Base-by-base conservation (phyloP, 805 yeast species). In the Wickerhamomyces tratensis region DNA sequence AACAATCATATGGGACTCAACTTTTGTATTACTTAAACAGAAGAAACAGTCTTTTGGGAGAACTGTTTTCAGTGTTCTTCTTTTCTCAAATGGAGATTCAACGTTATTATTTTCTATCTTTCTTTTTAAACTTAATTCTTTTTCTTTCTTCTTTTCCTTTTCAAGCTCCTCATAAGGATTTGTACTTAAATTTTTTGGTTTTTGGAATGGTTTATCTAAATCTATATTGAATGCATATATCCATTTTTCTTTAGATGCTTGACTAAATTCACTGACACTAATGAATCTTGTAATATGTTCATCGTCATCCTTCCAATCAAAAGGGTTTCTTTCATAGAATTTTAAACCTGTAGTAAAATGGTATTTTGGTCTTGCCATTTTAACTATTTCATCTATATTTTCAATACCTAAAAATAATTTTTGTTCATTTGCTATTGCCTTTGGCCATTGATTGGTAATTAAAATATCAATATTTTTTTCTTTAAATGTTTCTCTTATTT, bases 1-100 rank as follows among this genome's bases (percentile, higher is more conserved):
- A 1, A 87, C 70, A 11, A 88, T 76, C 82, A 89, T 77, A 58
- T 87, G 94, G 3, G 84, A 68, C 49, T 82, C 89, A 7, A 84
- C 70, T 12, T 79, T 72, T 0, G 95, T 84, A 53, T 86, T 86
- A 1, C 91, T 76, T 15, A 88, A 69, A 57, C 96, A 88, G 54
- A 88, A 86, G 61, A 85, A 88, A 56, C 97, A 88, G 37, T 67
- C 62, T 12, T 65, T 67, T 0, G 91, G 87, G 0, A 71, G 55
- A 2, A 85, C 76, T 0, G 65, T 31, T 40, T 37, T 51, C 38
- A 39, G 43, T 6, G 26, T 41, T 27, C 40, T 45, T 37, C 39
- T 46, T 39, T 6, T 31, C 4, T 20, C 20, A 20, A 20, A 20
- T 15, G 9, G 15, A 38, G 25, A 35, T 10, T 46, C 49, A 2